phyloP scores from a whole-genome alignment of 2,329 filamentous ascomycete species.

The Pseudocercospora vitis region DNA sequence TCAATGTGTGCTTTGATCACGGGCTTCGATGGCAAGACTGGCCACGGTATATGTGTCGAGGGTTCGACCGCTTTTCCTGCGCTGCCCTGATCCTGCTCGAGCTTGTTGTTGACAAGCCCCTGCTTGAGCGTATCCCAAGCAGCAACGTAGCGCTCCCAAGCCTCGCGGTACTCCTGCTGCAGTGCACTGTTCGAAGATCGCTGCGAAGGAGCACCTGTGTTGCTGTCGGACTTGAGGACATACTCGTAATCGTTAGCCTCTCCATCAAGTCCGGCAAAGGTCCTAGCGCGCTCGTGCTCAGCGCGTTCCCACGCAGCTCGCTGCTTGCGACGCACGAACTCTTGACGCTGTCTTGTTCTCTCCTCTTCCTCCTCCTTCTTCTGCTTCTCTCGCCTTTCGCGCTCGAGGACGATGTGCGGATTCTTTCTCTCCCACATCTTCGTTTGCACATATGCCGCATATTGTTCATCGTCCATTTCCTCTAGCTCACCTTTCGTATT shows the following conservation, averaged over 20 bases:
- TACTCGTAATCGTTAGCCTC: constrained; percentile 58
- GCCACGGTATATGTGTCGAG: constrained; percentile 64
- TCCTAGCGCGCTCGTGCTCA: constrained; percentile 39
- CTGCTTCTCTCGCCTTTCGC: constrained; percentile 60
- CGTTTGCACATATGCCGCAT: constrained; percentile 77
- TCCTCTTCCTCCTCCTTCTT: constrained; percentile 49
- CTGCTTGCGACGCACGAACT: constrained; percentile 45
- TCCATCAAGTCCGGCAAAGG: constrained; percentile 42
- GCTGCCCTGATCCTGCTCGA: constrained; percentile 4
- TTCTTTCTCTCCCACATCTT: constrained; percentile 97
- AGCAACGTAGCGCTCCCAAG: constrained; percentile 33
- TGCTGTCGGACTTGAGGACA: constrained; percentile 25
- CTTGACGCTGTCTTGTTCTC: constrained; percentile 35
- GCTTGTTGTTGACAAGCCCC: constrained; percentile 22
- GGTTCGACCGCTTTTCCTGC: constrained; percentile 23
- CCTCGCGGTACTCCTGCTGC: constrained; percentile 30
- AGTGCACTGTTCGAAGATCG: constrained; percentile 4
- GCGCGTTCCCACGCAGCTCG: constrained; percentile 37
- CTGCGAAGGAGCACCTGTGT: constrained; percentile 13
- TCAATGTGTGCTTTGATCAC: constrained; percentile 62
- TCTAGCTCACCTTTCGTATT: constrained; percentile 63
- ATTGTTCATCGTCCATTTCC: constrained; percentile 89
- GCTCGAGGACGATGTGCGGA: constrained; percentile 76
- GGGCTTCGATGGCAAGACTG: constrained; percentile 62
- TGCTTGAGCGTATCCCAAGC: constrained; percentile 36